Base-by-base conservation (phyloP, 495 filamentous ascomycete genomes). In the Parathielavia appendiculata region DNA sequence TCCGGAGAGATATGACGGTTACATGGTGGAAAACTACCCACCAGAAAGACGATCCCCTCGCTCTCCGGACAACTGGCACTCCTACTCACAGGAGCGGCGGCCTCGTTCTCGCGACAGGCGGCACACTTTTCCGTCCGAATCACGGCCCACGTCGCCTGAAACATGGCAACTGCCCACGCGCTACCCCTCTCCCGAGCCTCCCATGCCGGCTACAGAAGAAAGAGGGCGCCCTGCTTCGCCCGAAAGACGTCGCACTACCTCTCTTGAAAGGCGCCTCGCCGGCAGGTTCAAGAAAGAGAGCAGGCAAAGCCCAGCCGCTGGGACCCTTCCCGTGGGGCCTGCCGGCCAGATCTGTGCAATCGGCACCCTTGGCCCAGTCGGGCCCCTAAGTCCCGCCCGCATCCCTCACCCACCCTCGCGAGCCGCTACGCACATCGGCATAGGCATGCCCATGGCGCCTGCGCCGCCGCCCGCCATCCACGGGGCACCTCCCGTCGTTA, bases 241-340 rank as follows among this genome's bases (percentile, higher is more conserved):
- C 16, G 63, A 68, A 14, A 62, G 57, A 54, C 58, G 63, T 14
- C 65, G 63, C 35, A 64, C 63, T n/a, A 66, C 63, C 8, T 75
- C 75, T 26, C 64, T 76, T 55, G 76, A 79, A 51, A 67, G 73
- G 44, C 71, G 73, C 20, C 69, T 79, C 17, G 75, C 73, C 16
- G 72, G 71, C 54, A 68, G 77, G 44, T 75, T 79, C 59, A 76
- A 76, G 30, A 65, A 71, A 19, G 76, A 74, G 16, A 68, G 53
- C 53, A 60, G 67, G 43, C 63, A 64, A 10, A 55, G 32, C 22
- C 65, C 59, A 16, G 45, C 47, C 12, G 50, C 64, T 32, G 56
- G 58, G 3, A 54, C 50, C 20, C 51, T 53, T 30, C 57, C 65
- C 0, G 46, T 63, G 16, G 57, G 54, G 17, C 50, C 64, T 14